Evolutionary conservation across 2,329 filamentous ascomycete species (phyloP).

Genomic region (Apiospora saccharicola): DNA sequence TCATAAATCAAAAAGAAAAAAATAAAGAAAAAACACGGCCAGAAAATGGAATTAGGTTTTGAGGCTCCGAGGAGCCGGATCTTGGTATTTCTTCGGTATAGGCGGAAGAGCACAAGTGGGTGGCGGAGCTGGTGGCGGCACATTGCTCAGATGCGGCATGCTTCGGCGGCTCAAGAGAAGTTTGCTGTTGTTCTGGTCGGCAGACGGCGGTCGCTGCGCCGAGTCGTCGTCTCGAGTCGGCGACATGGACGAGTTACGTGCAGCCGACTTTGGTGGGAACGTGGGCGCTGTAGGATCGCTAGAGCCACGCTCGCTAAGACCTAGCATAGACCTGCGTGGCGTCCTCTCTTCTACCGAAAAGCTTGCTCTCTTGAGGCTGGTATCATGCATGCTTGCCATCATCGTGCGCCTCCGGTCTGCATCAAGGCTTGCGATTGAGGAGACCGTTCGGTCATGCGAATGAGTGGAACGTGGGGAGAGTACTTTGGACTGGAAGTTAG

Average conservation of each 20-base stretch:
- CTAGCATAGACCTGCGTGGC: neutral
- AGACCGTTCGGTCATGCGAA: slow-evolving; percentile 14
- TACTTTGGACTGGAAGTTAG: neutral
- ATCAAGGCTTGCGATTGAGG: slow-evolving; percentile 14
- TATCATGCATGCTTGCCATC: neutral
- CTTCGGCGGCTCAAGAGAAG: slow-evolving; percentile 26
- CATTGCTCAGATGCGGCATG: slow-evolving; percentile 31
- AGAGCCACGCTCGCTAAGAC: neutral
- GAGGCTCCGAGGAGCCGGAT: neutral
- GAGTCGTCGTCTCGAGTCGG: slow-evolving; percentile 15
- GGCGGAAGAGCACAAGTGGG: slow-evolving; percentile 31
- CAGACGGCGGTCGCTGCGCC: slow-evolving; percentile 1
- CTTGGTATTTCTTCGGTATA: slow-evolving; percentile 29
- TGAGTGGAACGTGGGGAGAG: neutral
- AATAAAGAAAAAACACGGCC: neutral
- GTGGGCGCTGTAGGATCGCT: neutral
- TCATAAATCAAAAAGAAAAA: neutral
- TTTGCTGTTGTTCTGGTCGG: slow-evolving; percentile 24
- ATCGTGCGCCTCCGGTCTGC: slow-evolving; percentile 7
- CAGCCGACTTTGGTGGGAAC: slow-evolving; percentile 1
- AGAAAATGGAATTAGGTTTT: slow-evolving; percentile 6
- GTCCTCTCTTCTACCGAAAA: slow-evolving; percentile 12
- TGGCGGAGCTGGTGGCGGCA: slow-evolving; percentile 29
- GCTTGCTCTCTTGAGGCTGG: slow-evolving; percentile 12
- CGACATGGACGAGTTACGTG: slow-evolving; percentile 8